phyloP scores from a whole-genome alignment of 108 stramenopile species.

The Cyclotella cryptica region DNA sequence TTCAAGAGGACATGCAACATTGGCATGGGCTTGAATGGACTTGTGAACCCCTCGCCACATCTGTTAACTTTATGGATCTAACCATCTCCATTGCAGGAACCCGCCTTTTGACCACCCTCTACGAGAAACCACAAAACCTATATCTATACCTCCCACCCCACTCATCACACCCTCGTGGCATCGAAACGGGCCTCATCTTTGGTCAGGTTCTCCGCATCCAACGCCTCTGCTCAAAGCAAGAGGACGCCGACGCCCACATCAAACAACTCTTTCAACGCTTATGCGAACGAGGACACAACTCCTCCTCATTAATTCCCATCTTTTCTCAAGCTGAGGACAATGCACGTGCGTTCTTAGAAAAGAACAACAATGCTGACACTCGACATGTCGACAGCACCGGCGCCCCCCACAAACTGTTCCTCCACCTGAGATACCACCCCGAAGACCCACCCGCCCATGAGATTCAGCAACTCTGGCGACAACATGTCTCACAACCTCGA shows the following conservation, averaged over 20 bases:
- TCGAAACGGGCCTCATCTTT: conserved; percentile 14
- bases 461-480: not conserved
- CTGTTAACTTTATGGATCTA: conserved; percentile 37
- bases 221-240: conserved; percentile 8
- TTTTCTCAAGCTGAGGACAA: conserved; percentile 16
- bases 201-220: conserved; percentile 31
- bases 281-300: conserved; percentile 15
- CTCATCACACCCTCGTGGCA: not conserved
- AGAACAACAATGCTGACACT: too few species aligned
- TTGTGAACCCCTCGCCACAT: not conserved
- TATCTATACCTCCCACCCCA: conserved; percentile 16
- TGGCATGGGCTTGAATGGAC: conserved; percentile 29
- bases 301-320: not conserved
- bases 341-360: conserved; percentile 3
- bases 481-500: not conserved
- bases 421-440: conserved; percentile 10
- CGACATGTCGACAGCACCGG: too few species aligned
- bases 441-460: not conserved
- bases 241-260: conserved; percentile 13
- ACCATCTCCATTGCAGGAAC: conserved; percentile 16
- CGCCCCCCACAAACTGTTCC: not conserved
- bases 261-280: conserved; percentile 22
- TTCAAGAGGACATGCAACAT: conserved; percentile 16
- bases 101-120: conserved; percentile 14
- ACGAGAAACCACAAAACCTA: conserved; percentile 17